A percentile compares a stretch with the other conserved stretches of the same genome.
phyloP scores from a whole-genome alignment of 148 eudicot species.

The Rhododendron ferrugineum region DNA sequence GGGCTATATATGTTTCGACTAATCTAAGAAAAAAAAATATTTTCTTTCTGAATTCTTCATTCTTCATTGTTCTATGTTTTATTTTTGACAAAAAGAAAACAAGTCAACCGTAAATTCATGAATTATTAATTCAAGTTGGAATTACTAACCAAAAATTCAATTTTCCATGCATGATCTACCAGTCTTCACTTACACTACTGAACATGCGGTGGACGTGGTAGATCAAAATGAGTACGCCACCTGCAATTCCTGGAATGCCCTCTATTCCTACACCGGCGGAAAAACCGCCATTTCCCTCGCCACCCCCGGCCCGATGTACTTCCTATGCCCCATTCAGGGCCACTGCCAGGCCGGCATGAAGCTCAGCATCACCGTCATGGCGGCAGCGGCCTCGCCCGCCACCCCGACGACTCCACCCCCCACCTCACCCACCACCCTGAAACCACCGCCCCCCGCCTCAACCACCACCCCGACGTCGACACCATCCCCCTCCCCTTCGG shows the following conservation, averaged over 20 bases:
- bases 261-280: slow-evolving; percentile 18
- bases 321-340: slow-evolving; percentile 30
- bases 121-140: neutral
- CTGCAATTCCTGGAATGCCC: slow-evolving; percentile 24
- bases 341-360: slow-evolving; percentile 39
- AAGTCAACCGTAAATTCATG: neutral
- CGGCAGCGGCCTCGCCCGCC: slow-evolving; percentile 4
- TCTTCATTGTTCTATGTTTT: neutral
- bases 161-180: neutral
- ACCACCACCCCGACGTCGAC: neutral
- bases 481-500: neutral
- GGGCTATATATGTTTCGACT: no score
- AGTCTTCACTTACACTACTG: slow-evolving; percentile 24
- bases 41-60: neutral
- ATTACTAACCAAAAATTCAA: neutral
- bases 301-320: slow-evolving; percentile 31
- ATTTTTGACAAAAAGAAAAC: neutral
- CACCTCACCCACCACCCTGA: no score
- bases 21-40: no score
- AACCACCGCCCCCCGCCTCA: no score
- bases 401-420: neutral
- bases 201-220: slow-evolving; percentile 27
- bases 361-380: slow-evolving; percentile 28
- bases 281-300: slow-evolving; percentile 18
- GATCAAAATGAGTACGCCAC: slow-evolving; percentile 18